Evolutionary conservation across 352 stramenopile genomes (phyloP).

Genomic region (Phytophthora idaei): DNA sequence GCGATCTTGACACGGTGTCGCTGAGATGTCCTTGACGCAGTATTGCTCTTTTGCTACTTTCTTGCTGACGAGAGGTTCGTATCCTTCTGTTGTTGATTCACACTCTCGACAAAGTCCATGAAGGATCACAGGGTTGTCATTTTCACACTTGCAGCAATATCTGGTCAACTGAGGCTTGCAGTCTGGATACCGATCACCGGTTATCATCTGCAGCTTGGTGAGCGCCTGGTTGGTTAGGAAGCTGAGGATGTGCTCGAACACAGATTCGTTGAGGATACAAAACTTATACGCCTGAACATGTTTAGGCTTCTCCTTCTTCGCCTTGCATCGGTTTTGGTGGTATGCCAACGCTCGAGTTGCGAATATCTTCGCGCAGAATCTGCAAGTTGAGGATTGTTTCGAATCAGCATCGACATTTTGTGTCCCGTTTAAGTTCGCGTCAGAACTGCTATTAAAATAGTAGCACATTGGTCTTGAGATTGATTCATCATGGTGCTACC

Average conservation of each 20-base stretch:
- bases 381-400: background rate
- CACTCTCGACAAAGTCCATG: background rate
- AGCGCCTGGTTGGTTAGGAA: constrained; percentile 26
- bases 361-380: background rate
- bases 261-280: constrained; percentile 12
- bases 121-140: background rate
- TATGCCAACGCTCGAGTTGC: background rate
- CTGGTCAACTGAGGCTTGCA: constrained; percentile 1
- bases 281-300: background rate
- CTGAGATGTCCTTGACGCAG: background rate
- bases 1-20: background rate
- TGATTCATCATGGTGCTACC: background rate
- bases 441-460: background rate
- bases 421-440: too few species aligned
- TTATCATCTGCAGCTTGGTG: constrained; percentile 21
- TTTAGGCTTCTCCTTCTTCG: background rate
- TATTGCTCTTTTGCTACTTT: background rate
- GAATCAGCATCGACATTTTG: too few species aligned
- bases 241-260: constrained; percentile 17
- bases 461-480: background rate
- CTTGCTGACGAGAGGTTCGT: background rate
- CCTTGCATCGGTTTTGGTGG: background rate
- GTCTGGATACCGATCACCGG: constrained; percentile 5
- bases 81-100: background rate
- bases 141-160: background rate